Evolutionary conservation across 306 rosid species (phyloP).

Genomic region (Fagus sylvatica): DNA sequence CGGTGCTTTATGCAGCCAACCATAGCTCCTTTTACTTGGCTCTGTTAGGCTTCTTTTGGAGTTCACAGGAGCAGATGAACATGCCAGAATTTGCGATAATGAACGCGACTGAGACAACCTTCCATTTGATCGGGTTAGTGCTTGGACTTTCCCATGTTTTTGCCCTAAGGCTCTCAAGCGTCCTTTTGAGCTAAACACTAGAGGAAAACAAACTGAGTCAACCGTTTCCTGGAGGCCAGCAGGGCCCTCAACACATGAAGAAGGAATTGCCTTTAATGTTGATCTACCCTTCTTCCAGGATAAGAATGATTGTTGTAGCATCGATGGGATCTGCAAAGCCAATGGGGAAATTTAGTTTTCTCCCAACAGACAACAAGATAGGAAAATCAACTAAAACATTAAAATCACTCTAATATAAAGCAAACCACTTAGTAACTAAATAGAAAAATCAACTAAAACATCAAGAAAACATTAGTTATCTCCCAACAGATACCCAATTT

Average conservation of each 20-base stretch:
- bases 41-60: constrained; percentile 31
- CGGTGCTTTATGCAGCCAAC: constrained; percentile 61
- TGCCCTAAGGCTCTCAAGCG: constrained; percentile 47
- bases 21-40: constrained; percentile 6
- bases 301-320: constrained; percentile 54
- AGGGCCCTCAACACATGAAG: constrained; percentile 9
- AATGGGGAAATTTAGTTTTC: constrained; percentile 18
- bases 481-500: not conserved
- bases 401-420: not conserved
- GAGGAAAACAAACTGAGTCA: constrained; percentile 57
- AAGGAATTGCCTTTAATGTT: constrained; percentile 23
- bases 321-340: constrained; percentile 69
- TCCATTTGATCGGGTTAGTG: constrained; percentile 35
- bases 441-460: not conserved
- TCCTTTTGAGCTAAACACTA: constrained; percentile 33
- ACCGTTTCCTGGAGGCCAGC: constrained; percentile 17
- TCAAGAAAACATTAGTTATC: not conserved
- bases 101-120: constrained; percentile 30
- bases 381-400: not conserved
- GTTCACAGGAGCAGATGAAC: constrained; percentile 23
- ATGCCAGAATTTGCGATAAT: constrained; percentile 24
- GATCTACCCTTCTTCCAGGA: constrained; percentile 55
- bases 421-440: not conserved
- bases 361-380: not conserved
- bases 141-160: constrained; percentile 34